Conservation (phyloP, 495 filamentous ascomycete species). For the Aspergillus olivimuriae region DNA sequence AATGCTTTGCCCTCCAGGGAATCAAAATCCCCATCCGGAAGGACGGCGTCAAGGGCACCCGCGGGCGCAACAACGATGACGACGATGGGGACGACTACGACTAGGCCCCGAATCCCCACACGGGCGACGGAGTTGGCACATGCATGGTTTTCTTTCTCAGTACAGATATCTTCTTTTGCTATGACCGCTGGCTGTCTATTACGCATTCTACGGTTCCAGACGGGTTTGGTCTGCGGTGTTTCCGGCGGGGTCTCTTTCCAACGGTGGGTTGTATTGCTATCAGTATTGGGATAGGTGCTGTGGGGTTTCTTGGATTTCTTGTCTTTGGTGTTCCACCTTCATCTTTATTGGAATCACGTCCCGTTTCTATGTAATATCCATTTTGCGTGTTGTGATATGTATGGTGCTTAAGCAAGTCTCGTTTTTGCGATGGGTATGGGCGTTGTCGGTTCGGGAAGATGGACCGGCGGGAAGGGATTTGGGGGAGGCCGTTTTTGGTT, state of each 20-base stretch:
- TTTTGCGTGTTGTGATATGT: no score
- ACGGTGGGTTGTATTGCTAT: conserved; percentile 27
- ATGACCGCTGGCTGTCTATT: conserved; percentile 1
- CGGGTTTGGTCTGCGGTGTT: conserved; percentile 29
- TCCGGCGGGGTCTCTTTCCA: conserved; percentile 8
- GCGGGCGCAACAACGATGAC: conserved; percentile 56
- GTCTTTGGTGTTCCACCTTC: conserved; percentile 2
- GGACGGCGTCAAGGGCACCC: conserved; percentile 61
- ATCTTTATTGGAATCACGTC: no score
- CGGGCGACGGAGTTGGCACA: no score
- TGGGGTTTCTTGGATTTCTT: conserved; percentile 6
- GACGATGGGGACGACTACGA: conserved; percentile 45
- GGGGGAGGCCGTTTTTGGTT: no score
- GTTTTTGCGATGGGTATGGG: no score
- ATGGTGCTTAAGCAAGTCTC: no score
- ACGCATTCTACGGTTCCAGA: conserved; percentile 13
- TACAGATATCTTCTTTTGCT: background rate
- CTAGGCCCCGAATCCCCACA: conserved; percentile 9
- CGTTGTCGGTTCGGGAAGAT: no score
- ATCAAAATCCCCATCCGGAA: conserved; percentile 95
- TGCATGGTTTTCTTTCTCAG: background rate
- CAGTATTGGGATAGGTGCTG: conserved; percentile 20
- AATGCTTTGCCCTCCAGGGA: conserved; percentile 90
- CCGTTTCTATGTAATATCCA: no score
- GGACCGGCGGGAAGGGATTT: no score